Conservation (phyloP, 169 alveolate genomes). For the Toxoplasma gondii region DNA sequence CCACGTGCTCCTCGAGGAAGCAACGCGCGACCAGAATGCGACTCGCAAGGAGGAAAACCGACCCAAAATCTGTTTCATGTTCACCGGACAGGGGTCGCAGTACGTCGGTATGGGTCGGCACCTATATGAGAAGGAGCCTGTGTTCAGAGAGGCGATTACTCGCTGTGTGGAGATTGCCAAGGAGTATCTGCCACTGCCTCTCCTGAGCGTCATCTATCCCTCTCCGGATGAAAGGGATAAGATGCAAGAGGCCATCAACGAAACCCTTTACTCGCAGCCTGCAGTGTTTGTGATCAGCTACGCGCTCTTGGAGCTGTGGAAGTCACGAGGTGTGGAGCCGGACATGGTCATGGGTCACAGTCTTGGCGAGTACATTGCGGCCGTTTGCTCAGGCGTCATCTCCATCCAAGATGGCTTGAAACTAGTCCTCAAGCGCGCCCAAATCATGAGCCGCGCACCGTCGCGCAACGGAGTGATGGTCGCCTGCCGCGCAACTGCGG, state of each 20-base stretch:
- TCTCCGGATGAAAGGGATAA: constrained; percentile 39
- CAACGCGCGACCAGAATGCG: constrained; percentile 30
- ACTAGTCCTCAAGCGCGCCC: constrained; percentile 49
- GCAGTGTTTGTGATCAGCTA: constrained; percentile 72
- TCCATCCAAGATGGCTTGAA: constrained; percentile 67
- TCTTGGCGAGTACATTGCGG: constrained; percentile 80
- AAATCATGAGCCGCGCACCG: constrained; percentile 36
- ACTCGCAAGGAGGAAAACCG: neutral
- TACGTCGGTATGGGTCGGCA: constrained; percentile 72
- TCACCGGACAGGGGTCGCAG: constrained; percentile 75
- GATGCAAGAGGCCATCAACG: constrained; percentile 11
- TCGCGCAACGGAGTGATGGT: constrained; percentile 63
- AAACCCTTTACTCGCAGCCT: constrained; percentile 66
- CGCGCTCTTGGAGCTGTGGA: constrained; percentile 76
- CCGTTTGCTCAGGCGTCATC: constrained; percentile 75
- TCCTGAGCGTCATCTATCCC: constrained; percentile 53
- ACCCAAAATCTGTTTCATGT: constrained; percentile 67
- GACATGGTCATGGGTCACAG: constrained; percentile 80
- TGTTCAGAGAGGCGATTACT: constrained; percentile 63
- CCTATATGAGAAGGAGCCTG: constrained; percentile 70
- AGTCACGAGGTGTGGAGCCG: constrained; percentile 75
- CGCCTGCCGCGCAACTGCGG: constrained; percentile 59
- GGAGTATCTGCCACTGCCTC: constrained; percentile 22
- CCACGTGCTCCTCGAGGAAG: constrained; percentile 75
- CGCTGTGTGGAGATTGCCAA: constrained; percentile 44